These are phyloP conservation scores for Jackrogersella minutella DNA, from an alignment of 495 filamentous ascomycete species.

Conservation along the genomic window DNA sequence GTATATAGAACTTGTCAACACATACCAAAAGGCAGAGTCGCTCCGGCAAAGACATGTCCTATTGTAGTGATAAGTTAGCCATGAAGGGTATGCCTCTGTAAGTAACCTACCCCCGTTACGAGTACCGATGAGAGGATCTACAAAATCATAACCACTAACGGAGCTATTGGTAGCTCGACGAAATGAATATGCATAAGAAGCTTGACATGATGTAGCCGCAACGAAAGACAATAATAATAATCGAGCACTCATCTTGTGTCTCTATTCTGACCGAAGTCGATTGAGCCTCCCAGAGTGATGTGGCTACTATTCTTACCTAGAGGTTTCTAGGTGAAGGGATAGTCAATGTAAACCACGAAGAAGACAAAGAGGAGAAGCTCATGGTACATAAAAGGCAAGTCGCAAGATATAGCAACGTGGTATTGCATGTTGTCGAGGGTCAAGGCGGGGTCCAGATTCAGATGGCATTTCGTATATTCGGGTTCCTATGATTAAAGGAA, in stretches of 20 bases:
- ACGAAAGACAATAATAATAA: conserved; percentile 27
- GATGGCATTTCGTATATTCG: conserved; percentile 26
- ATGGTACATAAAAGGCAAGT: conserved; percentile 25
- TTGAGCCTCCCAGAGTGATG: conserved; percentile 2
- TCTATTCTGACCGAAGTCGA: conserved; percentile 6
- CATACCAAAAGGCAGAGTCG: conserved; percentile 69
- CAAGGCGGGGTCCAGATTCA: conserved; percentile 32
- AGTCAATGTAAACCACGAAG: background rate
- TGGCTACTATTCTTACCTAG: background rate
- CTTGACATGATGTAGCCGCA: conserved; percentile 26
- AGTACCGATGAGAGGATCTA: conserved; percentile 68
- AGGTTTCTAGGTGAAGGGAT: background rate
- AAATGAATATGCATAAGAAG: conserved; percentile 8
- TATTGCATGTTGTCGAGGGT: conserved; percentile 35
- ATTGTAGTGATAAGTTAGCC: conserved; percentile 8
- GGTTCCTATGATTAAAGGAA: conserved; percentile 1
- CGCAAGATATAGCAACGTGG: conserved; percentile 16
- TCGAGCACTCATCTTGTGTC: conserved; percentile 35
- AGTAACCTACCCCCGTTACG: conserved; percentile 69
- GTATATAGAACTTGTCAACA: background rate
- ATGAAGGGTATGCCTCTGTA: conserved; percentile 44
- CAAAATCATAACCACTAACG: conserved; percentile 42
- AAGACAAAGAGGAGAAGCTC: conserved; percentile 22
- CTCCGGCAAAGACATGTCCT: conserved; percentile 61
- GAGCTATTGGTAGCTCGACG: conserved; percentile 18